Evolutionary conservation across 768 basidiomycete species (phyloP).

Genomic region (Ramaria sp.): DNA sequence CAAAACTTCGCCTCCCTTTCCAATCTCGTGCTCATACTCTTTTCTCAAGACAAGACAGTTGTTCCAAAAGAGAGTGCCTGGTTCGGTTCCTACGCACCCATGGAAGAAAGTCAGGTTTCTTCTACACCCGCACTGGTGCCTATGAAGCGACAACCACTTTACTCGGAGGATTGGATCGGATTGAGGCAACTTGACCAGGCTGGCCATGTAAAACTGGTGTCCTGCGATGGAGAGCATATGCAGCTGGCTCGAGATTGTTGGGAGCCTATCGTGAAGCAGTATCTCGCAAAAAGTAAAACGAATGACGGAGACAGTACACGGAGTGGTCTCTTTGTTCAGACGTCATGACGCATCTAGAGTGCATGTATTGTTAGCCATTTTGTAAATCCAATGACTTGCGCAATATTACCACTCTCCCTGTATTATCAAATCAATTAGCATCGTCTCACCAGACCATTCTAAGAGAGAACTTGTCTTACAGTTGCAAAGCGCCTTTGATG

Average conservation of each 20-base stretch:
- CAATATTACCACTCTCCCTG: too few species aligned
- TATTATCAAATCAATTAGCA: too few species aligned
- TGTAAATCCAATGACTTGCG: too few species aligned
- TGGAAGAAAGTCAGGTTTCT: constrained; percentile 21
- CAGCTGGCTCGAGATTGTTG: constrained; percentile 48
- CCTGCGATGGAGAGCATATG: constrained; percentile 74
- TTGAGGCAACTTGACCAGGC: constrained; percentile 58
- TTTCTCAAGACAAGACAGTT: constrained; percentile 64
- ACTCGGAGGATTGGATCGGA: constrained; percentile 76
- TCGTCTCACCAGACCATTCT: too few species aligned
- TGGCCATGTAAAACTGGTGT: constrained; percentile 45
- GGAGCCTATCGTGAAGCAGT: constrained; percentile 35
- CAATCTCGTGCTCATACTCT: constrained; percentile 63
- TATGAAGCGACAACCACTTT: constrained; percentile 63
- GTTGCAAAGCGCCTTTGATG: too few species aligned
- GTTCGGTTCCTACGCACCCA: constrained; percentile 64
- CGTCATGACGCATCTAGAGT: background rate
- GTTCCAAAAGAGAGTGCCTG: constrained; percentile 79
- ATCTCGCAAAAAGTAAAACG: constrained; percentile 9
- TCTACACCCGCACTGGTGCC: constrained; percentile 39
- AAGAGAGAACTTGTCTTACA: too few species aligned
- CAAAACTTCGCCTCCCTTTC: constrained; percentile 49
- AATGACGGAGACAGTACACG: background rate
- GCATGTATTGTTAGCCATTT: background rate
- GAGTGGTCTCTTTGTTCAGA: background rate